Evolutionary conservation across 2,329 filamentous ascomycete species (phyloP).

Genomic region (Cercospora sp.): DNA sequence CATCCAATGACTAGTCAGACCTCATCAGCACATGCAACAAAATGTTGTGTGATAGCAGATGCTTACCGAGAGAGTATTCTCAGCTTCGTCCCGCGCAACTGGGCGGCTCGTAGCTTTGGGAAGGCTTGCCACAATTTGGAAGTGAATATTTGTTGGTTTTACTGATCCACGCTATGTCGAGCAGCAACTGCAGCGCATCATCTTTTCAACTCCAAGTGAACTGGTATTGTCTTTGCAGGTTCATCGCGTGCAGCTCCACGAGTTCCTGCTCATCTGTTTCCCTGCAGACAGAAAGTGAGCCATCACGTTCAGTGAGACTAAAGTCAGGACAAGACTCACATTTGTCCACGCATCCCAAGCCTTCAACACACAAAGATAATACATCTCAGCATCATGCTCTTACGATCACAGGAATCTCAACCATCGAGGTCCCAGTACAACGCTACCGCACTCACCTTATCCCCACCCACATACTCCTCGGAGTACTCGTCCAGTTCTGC

Average conservation of each 20-base stretch:
- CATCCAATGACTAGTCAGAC: background rate
- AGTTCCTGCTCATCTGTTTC: background rate
- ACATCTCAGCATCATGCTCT: constrained; percentile 8
- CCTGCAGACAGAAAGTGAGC: background rate
- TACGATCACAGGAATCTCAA: background rate
- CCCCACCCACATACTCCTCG: constrained; percentile 28
- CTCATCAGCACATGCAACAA: background rate
- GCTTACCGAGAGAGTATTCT: background rate
- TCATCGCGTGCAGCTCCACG: background rate
- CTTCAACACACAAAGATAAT: background rate
- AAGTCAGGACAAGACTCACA: background rate
- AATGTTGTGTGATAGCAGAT: background rate
- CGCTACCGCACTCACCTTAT: constrained; percentile 11
- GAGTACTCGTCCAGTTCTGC: constrained; percentile 32
- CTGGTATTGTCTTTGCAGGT: background rate
- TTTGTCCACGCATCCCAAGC: constrained; percentile 15
- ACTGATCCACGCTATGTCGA: background rate
- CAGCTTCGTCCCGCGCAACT: background rate
- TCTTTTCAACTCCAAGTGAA: background rate
- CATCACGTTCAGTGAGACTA: background rate
- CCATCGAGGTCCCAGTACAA: constrained; percentile 13
- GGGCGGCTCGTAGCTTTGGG: background rate
- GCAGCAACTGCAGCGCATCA: background rate
- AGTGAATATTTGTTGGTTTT: background rate
- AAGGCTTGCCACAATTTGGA: background rate